Percentiles rank a stretch among this genome's conserved stretches.
These are phyloP conservation scores for Aquilaria malaccensis DNA, from an alignment of 345 rosid genomes.

Conservation along the genomic window DNA sequence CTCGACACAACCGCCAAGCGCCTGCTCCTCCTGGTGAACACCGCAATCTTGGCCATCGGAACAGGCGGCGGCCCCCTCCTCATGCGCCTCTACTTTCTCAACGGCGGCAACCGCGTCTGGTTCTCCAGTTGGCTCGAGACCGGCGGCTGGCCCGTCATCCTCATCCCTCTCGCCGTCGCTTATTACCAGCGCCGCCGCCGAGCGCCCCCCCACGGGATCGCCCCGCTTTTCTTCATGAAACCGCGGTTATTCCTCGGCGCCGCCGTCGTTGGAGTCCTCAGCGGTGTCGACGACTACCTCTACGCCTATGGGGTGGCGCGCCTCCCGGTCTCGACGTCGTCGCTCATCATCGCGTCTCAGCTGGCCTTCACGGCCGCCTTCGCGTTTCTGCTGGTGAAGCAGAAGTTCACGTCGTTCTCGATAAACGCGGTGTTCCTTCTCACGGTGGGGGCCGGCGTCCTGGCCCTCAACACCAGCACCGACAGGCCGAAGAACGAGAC, in stretches of 20 bases:
- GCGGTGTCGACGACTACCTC: constrained; percentile 56
- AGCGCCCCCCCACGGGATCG: background rate
- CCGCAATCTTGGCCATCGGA: constrained; percentile 41
- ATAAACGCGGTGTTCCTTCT: constrained; percentile 53
- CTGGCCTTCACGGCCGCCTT: constrained; percentile 63
- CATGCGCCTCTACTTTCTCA: constrained; percentile 63
- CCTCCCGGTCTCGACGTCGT: constrained; percentile 67
- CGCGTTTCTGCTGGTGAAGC: constrained; percentile 61
- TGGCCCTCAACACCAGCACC: constrained; percentile 36
- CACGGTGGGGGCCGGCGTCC: constrained; percentile 38
- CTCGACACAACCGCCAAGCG: too few species aligned
- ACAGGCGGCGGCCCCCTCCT: constrained; percentile 59
- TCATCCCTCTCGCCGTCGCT: constrained; percentile 35
- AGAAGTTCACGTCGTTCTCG: constrained; percentile 52
- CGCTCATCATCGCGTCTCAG: constrained; percentile 51
- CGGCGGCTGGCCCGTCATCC: constrained; percentile 39
- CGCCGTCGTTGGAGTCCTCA: constrained; percentile 40
- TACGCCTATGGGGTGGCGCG: constrained; percentile 56
- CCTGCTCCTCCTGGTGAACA: constrained; percentile 29
- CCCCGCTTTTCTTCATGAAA: constrained; percentile 29
- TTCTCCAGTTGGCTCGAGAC: constrained; percentile 60
- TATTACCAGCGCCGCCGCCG: constrained; percentile 33
- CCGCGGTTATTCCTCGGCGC: constrained; percentile 31
- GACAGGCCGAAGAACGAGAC: constrained; percentile 47
- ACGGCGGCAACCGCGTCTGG: constrained; percentile 65